Evolutionary conservation across 1,139 yeast species (phyloP).

Genomic region (Saccharomyces pastorianus): DNA sequence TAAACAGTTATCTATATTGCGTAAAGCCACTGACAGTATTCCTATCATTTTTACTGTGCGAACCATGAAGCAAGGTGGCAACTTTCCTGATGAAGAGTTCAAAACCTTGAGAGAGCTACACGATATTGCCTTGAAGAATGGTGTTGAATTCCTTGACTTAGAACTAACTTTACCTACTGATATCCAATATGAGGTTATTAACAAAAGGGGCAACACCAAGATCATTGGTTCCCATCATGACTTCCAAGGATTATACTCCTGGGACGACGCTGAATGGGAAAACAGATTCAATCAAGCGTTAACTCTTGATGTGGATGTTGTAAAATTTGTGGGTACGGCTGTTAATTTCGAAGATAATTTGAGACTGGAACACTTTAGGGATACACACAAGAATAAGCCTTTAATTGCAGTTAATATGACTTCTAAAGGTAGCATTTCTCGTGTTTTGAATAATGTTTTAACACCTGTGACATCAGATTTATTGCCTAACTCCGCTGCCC

Average conservation of each 20-base stretch:
- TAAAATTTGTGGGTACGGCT: slow-evolving; percentile 82
- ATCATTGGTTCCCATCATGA: slow-evolving; percentile 82
- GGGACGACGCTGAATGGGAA: slow-evolving; percentile 71
- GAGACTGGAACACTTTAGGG: slow-evolving; percentile 59
- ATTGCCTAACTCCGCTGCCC: slow-evolving; percentile 62
- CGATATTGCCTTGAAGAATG: slow-evolving; percentile 58
- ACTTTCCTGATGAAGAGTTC: slow-evolving; percentile 51
- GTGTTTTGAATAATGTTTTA: slow-evolving; percentile 63
- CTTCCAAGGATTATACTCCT: slow-evolving; percentile 49
- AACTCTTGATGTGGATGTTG: slow-evolving; percentile 58
- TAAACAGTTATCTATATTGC: slow-evolving; percentile 62
- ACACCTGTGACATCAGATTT: slow-evolving; percentile 77
- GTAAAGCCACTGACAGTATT: slow-evolving; percentile 48
- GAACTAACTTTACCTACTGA: slow-evolving; percentile 39
- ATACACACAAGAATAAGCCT: slow-evolving; percentile 46
- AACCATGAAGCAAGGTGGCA: slow-evolving; percentile 75
- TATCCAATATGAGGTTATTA: slow-evolving; percentile 36
- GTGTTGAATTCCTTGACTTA: slow-evolving; percentile 49
- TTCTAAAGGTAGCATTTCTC: slow-evolving; percentile 63
- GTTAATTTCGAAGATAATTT: slow-evolving; percentile 57
- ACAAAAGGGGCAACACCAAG: slow-evolving; percentile 51
- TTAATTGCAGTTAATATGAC: slow-evolving; percentile 83
- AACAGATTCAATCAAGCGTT: slow-evolving; percentile 60
- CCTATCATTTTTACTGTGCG: slow-evolving; percentile 81
- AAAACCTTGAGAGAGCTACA: slow-evolving; percentile 45